Percentiles rank a stretch among this genome's conserved stretches.
phyloP scores from a whole-genome alignment of 768 basidiomycete species.

The Leccinum barrowsii region DNA sequence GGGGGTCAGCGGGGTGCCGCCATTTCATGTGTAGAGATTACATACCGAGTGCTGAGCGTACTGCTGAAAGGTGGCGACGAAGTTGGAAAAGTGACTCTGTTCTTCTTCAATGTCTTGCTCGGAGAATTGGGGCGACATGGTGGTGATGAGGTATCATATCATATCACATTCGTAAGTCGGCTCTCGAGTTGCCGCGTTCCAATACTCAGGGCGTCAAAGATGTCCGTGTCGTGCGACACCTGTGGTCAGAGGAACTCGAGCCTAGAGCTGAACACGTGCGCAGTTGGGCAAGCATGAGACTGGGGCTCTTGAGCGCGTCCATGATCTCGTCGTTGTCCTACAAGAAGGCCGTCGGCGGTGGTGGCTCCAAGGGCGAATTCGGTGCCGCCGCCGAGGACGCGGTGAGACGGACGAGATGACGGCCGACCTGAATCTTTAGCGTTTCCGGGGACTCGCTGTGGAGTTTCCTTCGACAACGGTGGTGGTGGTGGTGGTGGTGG shows the following conservation, averaged over 20 bases:
- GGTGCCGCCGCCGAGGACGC: neutral
- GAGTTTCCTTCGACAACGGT: slow-evolving; percentile 58
- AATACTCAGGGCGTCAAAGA: too few species aligned
- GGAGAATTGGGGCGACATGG: slow-evolving; percentile 27
- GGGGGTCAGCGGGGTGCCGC: neutral
- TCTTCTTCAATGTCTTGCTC: slow-evolving; percentile 49
- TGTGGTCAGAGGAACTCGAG: too few species aligned
- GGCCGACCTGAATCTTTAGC: slow-evolving; percentile 85
- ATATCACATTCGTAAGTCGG: neutral
- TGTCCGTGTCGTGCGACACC: too few species aligned
- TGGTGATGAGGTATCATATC: neutral
- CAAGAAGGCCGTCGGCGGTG: neutral
- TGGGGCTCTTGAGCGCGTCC: slow-evolving; percentile 97
- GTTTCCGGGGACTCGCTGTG: slow-evolving; percentile 82
- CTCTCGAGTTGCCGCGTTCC: neutral
- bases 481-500: slow-evolving; percentile 21
- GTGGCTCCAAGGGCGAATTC: too few species aligned
- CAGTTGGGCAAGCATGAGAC: slow-evolving; percentile 94
- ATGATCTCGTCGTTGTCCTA: slow-evolving; percentile 96
- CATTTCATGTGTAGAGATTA: neutral
- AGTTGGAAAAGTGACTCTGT: slow-evolving; percentile 68
- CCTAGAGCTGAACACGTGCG: slow-evolving; percentile 52
- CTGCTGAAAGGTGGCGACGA: slow-evolving; percentile 68
- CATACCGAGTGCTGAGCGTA: slow-evolving; percentile 66
- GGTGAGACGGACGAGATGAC: slow-evolving; percentile 67